These are phyloP conservation scores for Obba rivulosa DNA, from an alignment of 768 basidiomycete genomes.

Conservation along the genomic window DNA sequence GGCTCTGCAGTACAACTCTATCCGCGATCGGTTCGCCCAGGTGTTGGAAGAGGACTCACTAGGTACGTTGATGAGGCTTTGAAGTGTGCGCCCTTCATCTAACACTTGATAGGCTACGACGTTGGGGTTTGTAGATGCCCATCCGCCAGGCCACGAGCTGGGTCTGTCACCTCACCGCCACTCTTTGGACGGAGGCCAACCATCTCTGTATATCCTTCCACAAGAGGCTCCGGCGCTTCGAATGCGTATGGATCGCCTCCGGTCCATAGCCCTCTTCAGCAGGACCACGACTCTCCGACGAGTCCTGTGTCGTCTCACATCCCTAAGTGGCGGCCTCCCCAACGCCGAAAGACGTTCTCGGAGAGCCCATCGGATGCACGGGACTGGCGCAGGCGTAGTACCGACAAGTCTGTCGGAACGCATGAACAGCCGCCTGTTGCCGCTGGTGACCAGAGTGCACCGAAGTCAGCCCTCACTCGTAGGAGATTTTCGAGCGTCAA, in stretches of 20 bases:
- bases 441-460: neutral
- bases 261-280: neutral
- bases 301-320: neutral
- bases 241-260: neutral
- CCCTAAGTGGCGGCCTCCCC: neutral
- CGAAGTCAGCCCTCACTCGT: neutral
- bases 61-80: neutral
- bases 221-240: neutral
- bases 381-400: neutral
- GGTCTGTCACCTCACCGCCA: neutral
- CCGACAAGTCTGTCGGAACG: neutral
- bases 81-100: neutral
- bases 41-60: neutral
- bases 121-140: neutral
- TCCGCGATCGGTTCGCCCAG: neutral
- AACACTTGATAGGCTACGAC: neutral
- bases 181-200: neutral
- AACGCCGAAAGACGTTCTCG: neutral
- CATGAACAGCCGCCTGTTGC: neutral
- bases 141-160: neutral
- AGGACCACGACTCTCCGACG: neutral
- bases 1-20: conserved; percentile 6
- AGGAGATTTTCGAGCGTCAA: neutral
- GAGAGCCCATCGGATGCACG: neutral
- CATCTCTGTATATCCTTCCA: neutral